These are phyloP conservation scores for Candida yuanshanica DNA, from an alignment of 805 yeast genomes.

Conservation along the genomic window DNA sequence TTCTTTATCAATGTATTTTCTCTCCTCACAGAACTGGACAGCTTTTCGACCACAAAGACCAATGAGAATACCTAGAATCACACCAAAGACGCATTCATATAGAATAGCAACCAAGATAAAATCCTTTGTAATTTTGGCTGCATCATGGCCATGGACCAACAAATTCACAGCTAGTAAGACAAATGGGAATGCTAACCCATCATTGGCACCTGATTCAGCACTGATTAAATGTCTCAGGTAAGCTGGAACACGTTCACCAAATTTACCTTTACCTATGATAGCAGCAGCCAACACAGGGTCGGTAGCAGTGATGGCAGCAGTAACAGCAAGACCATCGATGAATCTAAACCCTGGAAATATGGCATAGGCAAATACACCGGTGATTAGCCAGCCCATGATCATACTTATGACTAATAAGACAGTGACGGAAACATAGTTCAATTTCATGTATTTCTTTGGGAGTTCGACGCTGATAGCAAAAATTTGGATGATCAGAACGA, in stretches of 20 bases:
- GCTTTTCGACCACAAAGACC: conserved; percentile 68
- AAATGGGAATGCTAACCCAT: conserved; percentile 93
- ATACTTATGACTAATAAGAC: conserved; percentile 75
- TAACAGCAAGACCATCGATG: conserved; percentile 61
- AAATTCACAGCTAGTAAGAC: conserved; percentile 64
- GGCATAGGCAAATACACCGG: conserved; percentile 73
- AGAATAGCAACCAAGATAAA: conserved; percentile 73
- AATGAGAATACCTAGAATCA: conserved; percentile 61
- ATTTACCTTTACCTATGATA: conserved; percentile 88
- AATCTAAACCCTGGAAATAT: conserved; percentile 69
- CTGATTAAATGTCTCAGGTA: conserved; percentile 75
- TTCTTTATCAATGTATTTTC: conserved; percentile 74
- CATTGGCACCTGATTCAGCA: conserved; percentile 86
- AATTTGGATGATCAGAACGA: conserved; percentile 78
- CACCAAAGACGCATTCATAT: conserved; percentile 78
- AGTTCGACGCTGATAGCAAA: conserved; percentile 91
- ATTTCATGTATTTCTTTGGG: conserved; percentile 83
- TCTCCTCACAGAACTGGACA: conserved; percentile 65
- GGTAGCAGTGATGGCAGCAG: conserved; percentile 90
- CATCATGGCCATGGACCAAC: conserved; percentile 55
- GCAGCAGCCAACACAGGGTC: conserved; percentile 96
- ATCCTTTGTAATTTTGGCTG: conserved; percentile 63
- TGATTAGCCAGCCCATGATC: conserved; percentile 83
- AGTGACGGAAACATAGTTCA: conserved; percentile 75
- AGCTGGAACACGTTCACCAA: conserved; percentile 88